Evolutionary conservation across 305 asterid species (phyloP), one percentile per base, ranked within the genome.

Genomic region (Fraxinus xanthoxyloides): DNA sequence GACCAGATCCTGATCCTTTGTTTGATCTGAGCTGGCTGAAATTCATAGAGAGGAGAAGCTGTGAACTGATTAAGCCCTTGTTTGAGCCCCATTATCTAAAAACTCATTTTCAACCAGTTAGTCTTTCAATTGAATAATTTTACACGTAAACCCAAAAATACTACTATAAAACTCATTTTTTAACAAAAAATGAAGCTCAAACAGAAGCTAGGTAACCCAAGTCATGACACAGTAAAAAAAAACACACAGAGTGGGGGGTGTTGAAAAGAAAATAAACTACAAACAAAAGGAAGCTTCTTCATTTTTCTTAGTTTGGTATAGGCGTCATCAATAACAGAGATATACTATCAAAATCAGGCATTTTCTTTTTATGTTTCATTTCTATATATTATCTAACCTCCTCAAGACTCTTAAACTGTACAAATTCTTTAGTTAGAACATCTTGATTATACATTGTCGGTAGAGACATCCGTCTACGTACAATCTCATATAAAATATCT

Each of bases 1-100:
- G 48, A 96, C 87, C 81, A 94, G 85, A 90, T 91, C 98, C 87
- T 92, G 97, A 90, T 91, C 92, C 85, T 90, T 89, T 30, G 88
- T 76, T 82, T 93, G 95, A 85, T 92, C 97, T 32, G 97, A 92
- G 89, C 86, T 92, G 82, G 95, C 98, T 94, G 98, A 88, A 88
- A 85, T 80, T 72, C 69, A 85, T 61, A 81, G 34, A 80, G 54
- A 72, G 77, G 76, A 5, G 34, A 84, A 75, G 77, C 80, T 79
- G 63, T 76, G 70, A 67, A 73, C 36, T 65, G 81, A 82, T 72
- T 43, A 79, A 48, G 21, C 21, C 59, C 19, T 48, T 48, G 59
- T 15, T 48, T 48, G 21, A 48, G 59, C 1, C 59, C 6, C 59
- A 48, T 48, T 48, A 48, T 48, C 59, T 48, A 48, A 48, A 15